Percentiles rank a stretch among this genome's conserved stretches.
Evolutionary conservation across 2,329 filamentous ascomycete species (phyloP).

Genomic region (Achaetomium macrosporum): DNA sequence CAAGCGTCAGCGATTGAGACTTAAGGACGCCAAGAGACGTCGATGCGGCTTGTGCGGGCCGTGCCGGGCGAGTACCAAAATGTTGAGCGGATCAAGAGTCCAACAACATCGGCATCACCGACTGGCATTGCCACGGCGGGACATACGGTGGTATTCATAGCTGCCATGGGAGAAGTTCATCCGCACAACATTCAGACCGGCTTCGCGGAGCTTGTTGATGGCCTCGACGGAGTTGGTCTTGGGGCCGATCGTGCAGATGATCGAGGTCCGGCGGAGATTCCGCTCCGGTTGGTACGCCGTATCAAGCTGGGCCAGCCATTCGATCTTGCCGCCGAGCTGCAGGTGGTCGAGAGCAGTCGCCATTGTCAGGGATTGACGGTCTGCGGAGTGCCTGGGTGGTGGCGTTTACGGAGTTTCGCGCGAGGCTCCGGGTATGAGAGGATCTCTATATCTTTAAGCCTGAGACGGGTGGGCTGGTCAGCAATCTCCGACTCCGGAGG

Average conservation of each 20-base stretch:
- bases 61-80: neutral
- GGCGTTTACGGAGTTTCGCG: constrained; percentile 1
- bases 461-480: neutral
- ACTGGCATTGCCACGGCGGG: neutral
- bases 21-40: neutral
- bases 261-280: constrained; percentile 93
- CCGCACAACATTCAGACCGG: constrained; percentile 94
- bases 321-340: constrained; percentile 64
- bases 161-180: constrained; percentile 99
- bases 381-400: neutral
- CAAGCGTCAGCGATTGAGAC: constrained; percentile 45
- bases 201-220: constrained; percentile 87
- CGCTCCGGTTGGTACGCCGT: constrained; percentile 80
- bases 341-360: constrained; percentile 80
- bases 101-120: neutral
- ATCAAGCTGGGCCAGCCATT: constrained; percentile 68
- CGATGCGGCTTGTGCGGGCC: neutral
- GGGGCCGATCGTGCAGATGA: constrained; percentile 98
- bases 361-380: constrained; percentile 36
- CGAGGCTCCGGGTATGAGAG: neutral
- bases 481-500: constrained; percentile 10
- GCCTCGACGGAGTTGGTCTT: constrained; percentile 98
- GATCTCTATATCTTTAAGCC: constrained; percentile 1
- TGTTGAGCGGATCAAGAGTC: constrained; percentile 2
- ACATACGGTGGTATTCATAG: constrained; percentile 60